Conservation (phyloP, 106 monocot species). For the Allium cepa region DNA sequence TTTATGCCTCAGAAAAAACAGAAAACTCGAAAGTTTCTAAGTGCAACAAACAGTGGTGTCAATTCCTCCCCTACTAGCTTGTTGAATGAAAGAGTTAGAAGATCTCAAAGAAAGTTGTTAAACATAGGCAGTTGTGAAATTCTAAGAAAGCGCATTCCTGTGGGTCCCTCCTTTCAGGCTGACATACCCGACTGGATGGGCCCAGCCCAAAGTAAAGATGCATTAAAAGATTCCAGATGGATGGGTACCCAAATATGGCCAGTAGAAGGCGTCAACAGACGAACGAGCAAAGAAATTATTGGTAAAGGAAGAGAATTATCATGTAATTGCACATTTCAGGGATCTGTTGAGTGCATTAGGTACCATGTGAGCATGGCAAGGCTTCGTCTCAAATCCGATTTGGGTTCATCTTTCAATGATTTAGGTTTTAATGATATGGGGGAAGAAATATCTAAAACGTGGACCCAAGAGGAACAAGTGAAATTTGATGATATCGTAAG, state of each 20-base stretch:
- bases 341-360: constrained; percentile 45
- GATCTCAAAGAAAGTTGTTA: constrained; percentile 44
- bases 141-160: constrained; percentile 35
- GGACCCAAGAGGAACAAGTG: constrained; percentile 43
- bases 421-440: constrained; percentile 73
- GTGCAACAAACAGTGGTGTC: neutral
- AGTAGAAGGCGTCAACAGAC: constrained; percentile 8
- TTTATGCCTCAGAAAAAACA: constrained; percentile 12
- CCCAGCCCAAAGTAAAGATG: neutral
- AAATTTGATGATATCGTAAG: constrained; percentile 38
- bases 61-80: neutral
- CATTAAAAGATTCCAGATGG: constrained; percentile 27
- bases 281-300: constrained; percentile 8
- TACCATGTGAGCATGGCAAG: constrained; percentile 43
- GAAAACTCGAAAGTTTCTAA: neutral
- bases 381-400: constrained; percentile 32
- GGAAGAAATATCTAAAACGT: constrained; percentile 49
- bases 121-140: constrained; percentile 11
- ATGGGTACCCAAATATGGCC: constrained; percentile 60
- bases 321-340: constrained; percentile 42
- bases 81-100: constrained; percentile 21
- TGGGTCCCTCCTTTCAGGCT: constrained; percentile 60
- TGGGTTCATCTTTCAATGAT: constrained; percentile 46
- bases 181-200: constrained; percentile 46
- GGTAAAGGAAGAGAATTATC: constrained; percentile 26